A percentile compares a stretch with the other conserved stretches of the same genome.
Conservation (phyloP, 2,329 filamentous ascomycete genomes). For the Hymenoscyphus salicellus region DNA sequence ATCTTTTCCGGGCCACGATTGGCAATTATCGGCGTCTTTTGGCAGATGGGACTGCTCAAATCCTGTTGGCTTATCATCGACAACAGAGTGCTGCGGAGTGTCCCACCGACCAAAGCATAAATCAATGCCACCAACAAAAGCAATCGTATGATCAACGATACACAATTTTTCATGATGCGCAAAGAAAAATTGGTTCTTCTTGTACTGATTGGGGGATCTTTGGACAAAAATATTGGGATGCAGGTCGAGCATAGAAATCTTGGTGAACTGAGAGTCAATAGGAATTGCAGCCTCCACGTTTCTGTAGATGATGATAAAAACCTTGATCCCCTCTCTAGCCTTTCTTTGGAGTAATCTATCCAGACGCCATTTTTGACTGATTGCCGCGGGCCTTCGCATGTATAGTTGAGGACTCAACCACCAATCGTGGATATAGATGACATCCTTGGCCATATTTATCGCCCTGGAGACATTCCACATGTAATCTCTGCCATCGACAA, state of each 20-base stretch:
- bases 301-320: conserved; percentile 96
- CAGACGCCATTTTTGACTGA: conserved; percentile 96
- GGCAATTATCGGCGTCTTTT: conserved; percentile 89
- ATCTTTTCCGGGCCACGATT: conserved; percentile 95
- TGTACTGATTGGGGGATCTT: conserved; percentile 93
- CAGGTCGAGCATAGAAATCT: conserved; percentile 89
- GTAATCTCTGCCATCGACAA: conserved; percentile 94
- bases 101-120: conserved; percentile 98
- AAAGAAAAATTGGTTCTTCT: conserved; percentile 99
- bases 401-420: conserved; percentile 97
- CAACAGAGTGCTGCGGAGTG: conserved; percentile 84
- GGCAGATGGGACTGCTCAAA: conserved; percentile 77
- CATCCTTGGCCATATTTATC: conserved; percentile 94
- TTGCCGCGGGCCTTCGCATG: conserved; percentile 86
- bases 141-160: conserved; percentile 91
- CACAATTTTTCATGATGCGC: conserved; percentile 99
- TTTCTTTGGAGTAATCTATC: conserved; percentile 92
- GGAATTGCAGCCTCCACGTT: conserved; percentile 97
- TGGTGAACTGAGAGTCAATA: conserved; percentile 97
- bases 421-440: conserved; percentile 99
- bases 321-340: conserved; percentile 90
- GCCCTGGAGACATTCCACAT: conserved; percentile 99
- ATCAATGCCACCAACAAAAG: conserved; percentile 93
- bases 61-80: conserved; percentile 91
- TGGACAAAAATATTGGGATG: conserved; percentile 97